Evolutionary conservation across 2,329 filamentous ascomycete species (phyloP), one percentile per base, ranked within the genome.

Genomic region (Cucurbitaria berberidis): DNA sequence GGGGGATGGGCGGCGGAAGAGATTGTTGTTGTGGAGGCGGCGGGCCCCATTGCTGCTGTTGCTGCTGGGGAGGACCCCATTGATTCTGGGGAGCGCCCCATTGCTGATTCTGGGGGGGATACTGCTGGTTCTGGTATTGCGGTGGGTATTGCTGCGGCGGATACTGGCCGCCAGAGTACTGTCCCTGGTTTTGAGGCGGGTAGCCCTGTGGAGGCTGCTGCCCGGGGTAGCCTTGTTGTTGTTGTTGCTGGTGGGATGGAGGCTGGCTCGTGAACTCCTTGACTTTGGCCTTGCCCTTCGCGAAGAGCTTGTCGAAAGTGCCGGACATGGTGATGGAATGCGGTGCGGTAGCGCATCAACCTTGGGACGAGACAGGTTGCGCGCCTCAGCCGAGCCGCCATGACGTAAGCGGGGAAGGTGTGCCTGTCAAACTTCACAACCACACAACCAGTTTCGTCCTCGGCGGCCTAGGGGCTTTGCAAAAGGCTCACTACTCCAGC

Each of bases 251-350:
- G n/a, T 69, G 65, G 11, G 64, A 60, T 2, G 62, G 54, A 7
- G 57, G 59, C 45, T 57, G 60, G 48, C 57, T 57, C 8, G 67
- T 57, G 47, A 67, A 68, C 51, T 72, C 69, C 44, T 72, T 69
- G n/a, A 72, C 63, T 45, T 74, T 74, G 3, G 69, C 69, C 52
- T 74, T 74, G 38, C 72, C 72, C 39, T 73, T 73, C 29, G 72
- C 71, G 36, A 74, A 56, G 5, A 72, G 57, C 46, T 73, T 73
- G 54, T 74, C 70, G 26, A 74, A 58, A 5, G 63, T 57, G 30
- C 49, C 46, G 26, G 68, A 67, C 70, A 74, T 73, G 34, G 41
- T 55, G 30, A 34, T 35, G 51, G 18, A 52, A 45, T 49, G 41
- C 34, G 16, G 30, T n/a, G n/a, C 48, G 45, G 11, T 21, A 38